Evolutionary conservation across 257 asterid genomes (phyloP), one percentile per base, ranked within the genome.

Genomic region (Fraxinus anomala): DNA sequence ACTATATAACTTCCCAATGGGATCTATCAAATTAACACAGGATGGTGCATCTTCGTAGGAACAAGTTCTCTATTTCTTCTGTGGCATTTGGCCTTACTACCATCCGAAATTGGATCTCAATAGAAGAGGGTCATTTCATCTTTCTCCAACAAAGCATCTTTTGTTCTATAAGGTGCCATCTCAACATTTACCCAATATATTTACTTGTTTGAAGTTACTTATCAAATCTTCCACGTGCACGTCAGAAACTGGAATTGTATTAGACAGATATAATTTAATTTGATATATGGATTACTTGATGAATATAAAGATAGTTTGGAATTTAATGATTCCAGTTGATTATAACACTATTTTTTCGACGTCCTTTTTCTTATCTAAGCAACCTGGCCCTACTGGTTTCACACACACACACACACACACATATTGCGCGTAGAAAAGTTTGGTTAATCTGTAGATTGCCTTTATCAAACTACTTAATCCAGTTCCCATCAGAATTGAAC

Each of bases 1-100:
- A 39, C 68, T 82, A 68, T 75, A 17, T 80, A 73, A 76, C 66
- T 56, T 56, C 66, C 13, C 66, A 56, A 56, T 56, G 66, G 13
- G 12, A 5, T 56, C 66, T 7, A 19, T 17, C 66, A n/a, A 56
- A 56, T 56, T 56, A 8, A 19, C 28, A 5, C 28, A n/a, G 59
- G 21, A 47, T 47, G 59, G 59, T 14, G 21, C 56, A 47, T 47
- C 21, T 47, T 47, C 21, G 5, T 14, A 14, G 59, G 59, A 47
- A 47, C 59, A 47, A 47, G n/a, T 16, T 47, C 6, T 16, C 6
- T 5, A 47, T 47, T 47, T 47, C 59, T 47, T 16, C n/a, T 16
- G 7, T 16, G 59, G 59, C 59, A 16, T 0, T n/a, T 0, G 2
- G 59, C 21, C 21, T 16, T 47, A 0, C 28, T 7, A 56, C 28